These are phyloP conservation scores for Endothia cerciana DNA, from an alignment of 2,329 filamentous ascomycete genomes.

Conservation along the genomic window DNA sequence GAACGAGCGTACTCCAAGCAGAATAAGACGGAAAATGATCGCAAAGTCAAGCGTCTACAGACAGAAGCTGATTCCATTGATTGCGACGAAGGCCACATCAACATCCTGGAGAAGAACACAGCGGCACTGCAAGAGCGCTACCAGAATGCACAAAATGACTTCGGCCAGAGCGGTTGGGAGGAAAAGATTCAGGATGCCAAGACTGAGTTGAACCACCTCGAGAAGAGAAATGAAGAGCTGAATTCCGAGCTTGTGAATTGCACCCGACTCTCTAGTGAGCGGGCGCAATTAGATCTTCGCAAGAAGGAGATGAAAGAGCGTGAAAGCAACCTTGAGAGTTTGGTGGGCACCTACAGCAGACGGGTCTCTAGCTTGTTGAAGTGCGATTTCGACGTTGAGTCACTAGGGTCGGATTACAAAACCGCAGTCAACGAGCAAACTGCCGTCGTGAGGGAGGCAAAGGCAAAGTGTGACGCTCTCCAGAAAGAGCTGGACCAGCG, in stretches of 20 bases:
- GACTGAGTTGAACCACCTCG: conserved; percentile 66
- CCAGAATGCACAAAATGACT: conserved; percentile 63
- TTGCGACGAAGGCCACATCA: conserved; percentile 83
- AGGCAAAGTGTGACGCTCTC: conserved; percentile 70
- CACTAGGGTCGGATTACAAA: conserved; percentile 74
- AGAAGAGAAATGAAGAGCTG: conserved; percentile 72
- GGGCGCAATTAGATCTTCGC: conserved; percentile 81
- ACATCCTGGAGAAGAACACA: conserved; percentile 73
- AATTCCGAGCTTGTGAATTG: conserved; percentile 82
- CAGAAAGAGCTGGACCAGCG: conserved; percentile 76
- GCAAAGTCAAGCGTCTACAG: conserved; percentile 68
- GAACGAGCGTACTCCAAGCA: conserved; percentile 75
- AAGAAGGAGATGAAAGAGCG: conserved; percentile 79
- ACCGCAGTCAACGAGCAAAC: conserved; percentile 60
- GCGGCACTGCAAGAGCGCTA: conserved; percentile 70
- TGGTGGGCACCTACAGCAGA: conserved; percentile 73
- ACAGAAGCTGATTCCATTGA: conserved; percentile 72
- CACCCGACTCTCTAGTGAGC: conserved; percentile 78
- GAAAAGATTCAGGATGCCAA: conserved; percentile 69
- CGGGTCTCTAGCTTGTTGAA: conserved; percentile 70
- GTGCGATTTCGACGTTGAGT: conserved; percentile 68
- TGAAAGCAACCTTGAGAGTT: conserved; percentile 74
- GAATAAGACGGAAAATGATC: conserved; percentile 74
- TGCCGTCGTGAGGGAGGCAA: conserved; percentile 63
- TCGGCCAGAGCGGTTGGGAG: conserved; percentile 70